A percentile compares a stretch with the other conserved stretches of the same genome.
phyloP scores from a whole-genome alignment of 148 eudicot species.

The Simmondsia chinensis region DNA sequence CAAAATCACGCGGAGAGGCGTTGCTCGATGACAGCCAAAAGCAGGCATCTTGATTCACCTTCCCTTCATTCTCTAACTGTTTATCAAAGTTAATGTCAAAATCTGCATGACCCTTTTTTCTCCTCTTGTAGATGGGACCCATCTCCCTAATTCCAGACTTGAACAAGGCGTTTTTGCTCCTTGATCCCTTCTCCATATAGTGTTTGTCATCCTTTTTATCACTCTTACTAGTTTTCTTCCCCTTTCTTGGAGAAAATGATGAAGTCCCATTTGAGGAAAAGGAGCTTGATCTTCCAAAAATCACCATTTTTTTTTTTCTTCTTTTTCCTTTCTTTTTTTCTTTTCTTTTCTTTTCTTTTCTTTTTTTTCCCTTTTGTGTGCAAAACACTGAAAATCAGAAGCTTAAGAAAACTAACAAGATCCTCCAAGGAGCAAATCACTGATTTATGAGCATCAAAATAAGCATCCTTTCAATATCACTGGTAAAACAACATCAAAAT shows the following conservation, averaged over 20 bases:
- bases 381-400: no score
- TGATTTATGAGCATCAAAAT: no score
- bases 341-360: background rate
- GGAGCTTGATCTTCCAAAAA: slow-evolving; percentile 15
- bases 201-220: background rate
- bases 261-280: no score
- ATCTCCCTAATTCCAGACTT: slow-evolving; percentile 18
- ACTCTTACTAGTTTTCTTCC: slow-evolving; percentile 1
- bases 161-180: background rate
- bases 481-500: no score
- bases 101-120: slow-evolving; percentile 17
- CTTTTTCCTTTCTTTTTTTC: background rate
- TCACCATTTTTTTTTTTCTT: slow-evolving; percentile 10
- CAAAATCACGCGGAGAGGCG: slow-evolving; percentile 28
- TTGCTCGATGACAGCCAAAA: slow-evolving; percentile 31
- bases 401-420: no score
- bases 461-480: no score
- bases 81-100: slow-evolving; percentile 15
- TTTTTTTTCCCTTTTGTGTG: no score
- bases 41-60: slow-evolving; percentile 17
- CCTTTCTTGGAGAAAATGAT: slow-evolving; percentile 13
- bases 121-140: slow-evolving; percentile 29
- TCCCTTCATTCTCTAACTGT: slow-evolving; percentile 12
- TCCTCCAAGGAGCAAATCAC: no score
- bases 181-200: background rate